Percentiles rank a stretch among this genome's conserved stretches.
Conservation (phyloP, 2,329 filamentous ascomycete species). For the Diaporthe sp. region DNA sequence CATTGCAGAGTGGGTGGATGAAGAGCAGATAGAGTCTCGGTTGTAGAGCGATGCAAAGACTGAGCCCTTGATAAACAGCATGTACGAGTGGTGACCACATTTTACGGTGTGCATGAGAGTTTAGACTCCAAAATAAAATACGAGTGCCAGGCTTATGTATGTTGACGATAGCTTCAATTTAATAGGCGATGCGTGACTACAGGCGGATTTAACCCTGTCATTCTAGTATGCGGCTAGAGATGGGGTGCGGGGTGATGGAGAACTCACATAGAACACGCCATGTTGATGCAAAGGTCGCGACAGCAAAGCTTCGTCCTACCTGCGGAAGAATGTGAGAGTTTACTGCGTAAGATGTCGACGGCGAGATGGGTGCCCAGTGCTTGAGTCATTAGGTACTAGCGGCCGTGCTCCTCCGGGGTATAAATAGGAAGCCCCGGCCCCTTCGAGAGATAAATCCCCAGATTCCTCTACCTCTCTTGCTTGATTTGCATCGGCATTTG, state of each 20-base stretch:
- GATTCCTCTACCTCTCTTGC: conserved; percentile 39
- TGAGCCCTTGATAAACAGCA: conserved; percentile 16
- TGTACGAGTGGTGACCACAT: not conserved
- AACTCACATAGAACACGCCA: not conserved
- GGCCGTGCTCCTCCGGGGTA: conserved; percentile 46
- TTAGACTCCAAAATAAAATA: not conserved
- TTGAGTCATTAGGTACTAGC: conserved; percentile 40
- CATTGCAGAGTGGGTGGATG: conserved; percentile 48
- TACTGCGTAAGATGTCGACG: not conserved
- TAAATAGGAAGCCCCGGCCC: conserved; percentile 52
- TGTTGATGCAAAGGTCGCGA: not conserved
- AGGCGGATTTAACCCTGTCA: not conserved
- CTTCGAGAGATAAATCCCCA: conserved; percentile 30
- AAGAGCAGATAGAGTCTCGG: conserved; percentile 52
- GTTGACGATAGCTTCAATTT: conserved; percentile 4
- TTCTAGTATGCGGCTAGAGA: not conserved
- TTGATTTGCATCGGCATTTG: conserved; percentile 37
- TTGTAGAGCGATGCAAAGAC: not conserved
- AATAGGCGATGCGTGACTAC: not conserved
- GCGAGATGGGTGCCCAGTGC: conserved; percentile 15
- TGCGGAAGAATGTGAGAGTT: conserved; percentile 50
- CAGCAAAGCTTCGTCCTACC: not conserved
- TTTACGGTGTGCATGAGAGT: not conserved
- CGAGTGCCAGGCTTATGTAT: conserved; percentile 1
- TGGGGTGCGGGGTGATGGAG: conserved; percentile 19